phyloP scores from a whole-genome alignment of 495 filamentous ascomycete genomes.

The Geoglossum glabrum region DNA sequence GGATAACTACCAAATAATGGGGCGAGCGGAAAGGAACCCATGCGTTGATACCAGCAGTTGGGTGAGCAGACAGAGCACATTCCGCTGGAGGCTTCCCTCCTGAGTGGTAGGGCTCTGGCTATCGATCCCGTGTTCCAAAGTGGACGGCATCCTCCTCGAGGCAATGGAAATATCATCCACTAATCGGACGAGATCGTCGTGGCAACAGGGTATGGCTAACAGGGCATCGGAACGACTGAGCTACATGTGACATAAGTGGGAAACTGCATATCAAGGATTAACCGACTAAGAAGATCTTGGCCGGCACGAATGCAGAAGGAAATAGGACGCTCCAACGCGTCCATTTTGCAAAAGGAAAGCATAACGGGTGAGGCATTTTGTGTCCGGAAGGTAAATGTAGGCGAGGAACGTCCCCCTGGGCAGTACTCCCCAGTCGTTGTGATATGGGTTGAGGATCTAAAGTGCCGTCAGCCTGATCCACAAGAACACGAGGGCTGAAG shows the following conservation, averaged over 20 bases:
- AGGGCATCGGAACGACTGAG: not conserved
- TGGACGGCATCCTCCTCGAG: not conserved
- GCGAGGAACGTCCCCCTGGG: not conserved
- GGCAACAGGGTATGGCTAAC: not conserved
- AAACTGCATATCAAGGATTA: conserved; percentile 2
- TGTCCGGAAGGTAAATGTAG: not conserved
- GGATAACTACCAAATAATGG: not conserved
- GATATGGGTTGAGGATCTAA: not conserved
- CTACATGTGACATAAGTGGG: not conserved
- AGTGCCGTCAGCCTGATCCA: conserved; percentile 2
- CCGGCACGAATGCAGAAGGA: not conserved
- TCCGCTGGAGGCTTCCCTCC: not conserved
- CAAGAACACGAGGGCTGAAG: not conserved
- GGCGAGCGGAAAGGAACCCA: not conserved
- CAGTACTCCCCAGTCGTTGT: not conserved
- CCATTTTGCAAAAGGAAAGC: conserved; percentile 1
- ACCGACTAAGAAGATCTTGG: not conserved
- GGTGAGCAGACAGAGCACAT: not conserved
- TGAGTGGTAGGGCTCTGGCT: not conserved
- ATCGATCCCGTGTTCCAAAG: not conserved
- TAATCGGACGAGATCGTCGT: not conserved
- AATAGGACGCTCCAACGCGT: not conserved
- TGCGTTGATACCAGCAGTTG: not conserved
- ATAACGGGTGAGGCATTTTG: conserved; percentile 1
- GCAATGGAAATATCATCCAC: not conserved